Evolutionary conservation across 2,329 filamentous ascomycete genomes (phyloP).

Genomic region (Monosporascus sp.): DNA sequence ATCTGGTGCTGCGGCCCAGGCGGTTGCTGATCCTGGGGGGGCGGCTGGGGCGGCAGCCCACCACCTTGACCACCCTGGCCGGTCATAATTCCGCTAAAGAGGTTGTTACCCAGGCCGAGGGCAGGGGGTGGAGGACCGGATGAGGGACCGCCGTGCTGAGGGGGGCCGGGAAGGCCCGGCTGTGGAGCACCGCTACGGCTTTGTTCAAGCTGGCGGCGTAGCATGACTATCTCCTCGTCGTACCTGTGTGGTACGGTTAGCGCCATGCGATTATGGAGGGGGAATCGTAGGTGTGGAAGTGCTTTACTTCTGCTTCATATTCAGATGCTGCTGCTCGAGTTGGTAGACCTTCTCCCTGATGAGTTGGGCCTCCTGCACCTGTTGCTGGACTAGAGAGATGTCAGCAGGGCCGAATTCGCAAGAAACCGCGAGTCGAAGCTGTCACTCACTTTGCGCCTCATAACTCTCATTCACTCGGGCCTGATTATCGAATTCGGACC

Average conservation of each 20-base stretch:
- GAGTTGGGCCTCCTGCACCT: constrained; percentile 92
- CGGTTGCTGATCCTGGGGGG: constrained; percentile 58
- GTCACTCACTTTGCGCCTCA: constrained; percentile 83
- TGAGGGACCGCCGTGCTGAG: constrained; percentile 71
- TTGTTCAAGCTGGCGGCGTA: constrained; percentile 81
- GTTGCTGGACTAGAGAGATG: constrained; percentile 64
- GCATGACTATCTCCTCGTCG: constrained; percentile 80
- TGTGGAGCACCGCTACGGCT: constrained; percentile 60
- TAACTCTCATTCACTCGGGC: constrained; percentile 77
- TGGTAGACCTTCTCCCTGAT: constrained; percentile 90
- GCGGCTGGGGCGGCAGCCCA: constrained; percentile 68
- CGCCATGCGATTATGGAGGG: neutral
- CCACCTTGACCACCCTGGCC: constrained; percentile 78
- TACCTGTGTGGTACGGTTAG: constrained; percentile 55
- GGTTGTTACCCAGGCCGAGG: constrained; percentile 83
- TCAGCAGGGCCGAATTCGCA: constrained; percentile 13
- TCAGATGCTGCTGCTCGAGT: constrained; percentile 84
- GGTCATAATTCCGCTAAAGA: constrained; percentile 95
- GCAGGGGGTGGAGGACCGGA: constrained; percentile 71
- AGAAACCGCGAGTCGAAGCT: constrained; percentile 1
- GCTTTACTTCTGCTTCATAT: constrained; percentile 84
- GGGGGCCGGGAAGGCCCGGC: constrained; percentile 58
- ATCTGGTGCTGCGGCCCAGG: constrained; percentile 53
- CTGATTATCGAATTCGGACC: constrained; percentile 85
- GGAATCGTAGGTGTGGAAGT: neutral